A percentile compares a stretch with the other conserved stretches of the same genome.
phyloP scores from a whole-genome alignment of 192 early-diverging fungal genomes.

The Paraglomus brasilianum region DNA sequence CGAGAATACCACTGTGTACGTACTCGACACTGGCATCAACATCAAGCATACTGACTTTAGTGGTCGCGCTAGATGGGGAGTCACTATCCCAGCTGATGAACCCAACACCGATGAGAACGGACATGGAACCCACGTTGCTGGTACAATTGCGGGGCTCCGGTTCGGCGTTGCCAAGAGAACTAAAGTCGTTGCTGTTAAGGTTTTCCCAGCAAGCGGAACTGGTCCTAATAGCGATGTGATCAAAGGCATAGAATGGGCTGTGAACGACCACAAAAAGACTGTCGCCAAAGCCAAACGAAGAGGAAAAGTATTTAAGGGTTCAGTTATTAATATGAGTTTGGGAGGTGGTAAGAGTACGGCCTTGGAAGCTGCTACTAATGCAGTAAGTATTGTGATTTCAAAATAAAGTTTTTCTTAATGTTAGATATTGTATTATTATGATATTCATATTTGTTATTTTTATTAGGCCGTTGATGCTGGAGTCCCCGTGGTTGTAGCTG shows the following conservation, averaged over 20 bases:
- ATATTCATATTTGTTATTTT: no score
- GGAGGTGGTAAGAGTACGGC: conserved; percentile 59
- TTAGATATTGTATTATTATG: no score
- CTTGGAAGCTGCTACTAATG: conserved; percentile 61
- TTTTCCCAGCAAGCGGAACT: conserved; percentile 54
- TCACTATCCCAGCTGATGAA: conserved; percentile 54
- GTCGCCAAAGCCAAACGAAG: conserved; percentile 33
- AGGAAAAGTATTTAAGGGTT: no score
- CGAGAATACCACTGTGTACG: conserved; percentile 54
- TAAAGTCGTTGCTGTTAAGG: conserved; percentile 66
- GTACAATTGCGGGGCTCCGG: conserved; percentile 58
- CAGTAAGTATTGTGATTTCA: conserved; percentile 54
- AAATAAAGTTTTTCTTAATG: no score
- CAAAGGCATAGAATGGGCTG: conserved; percentile 48
- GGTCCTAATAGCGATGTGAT: conserved; percentile 53
- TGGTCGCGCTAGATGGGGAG: conserved; percentile 70
- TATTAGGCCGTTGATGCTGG: conserved; percentile 51
- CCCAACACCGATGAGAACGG: conserved; percentile 57
- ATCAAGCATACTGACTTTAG: conserved; percentile 67
- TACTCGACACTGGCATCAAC: conserved; percentile 62
- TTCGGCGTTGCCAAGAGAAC: conserved; percentile 79
- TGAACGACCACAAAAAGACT: no score
- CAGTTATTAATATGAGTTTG: conserved; percentile 78
- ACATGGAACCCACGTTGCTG: conserved; percentile 72
- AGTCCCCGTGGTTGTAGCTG: conserved; percentile 72